Evolutionary conservation across 176 grass and related monocot genomes (phyloP).

Genomic region (Eleusine coracana): DNA sequence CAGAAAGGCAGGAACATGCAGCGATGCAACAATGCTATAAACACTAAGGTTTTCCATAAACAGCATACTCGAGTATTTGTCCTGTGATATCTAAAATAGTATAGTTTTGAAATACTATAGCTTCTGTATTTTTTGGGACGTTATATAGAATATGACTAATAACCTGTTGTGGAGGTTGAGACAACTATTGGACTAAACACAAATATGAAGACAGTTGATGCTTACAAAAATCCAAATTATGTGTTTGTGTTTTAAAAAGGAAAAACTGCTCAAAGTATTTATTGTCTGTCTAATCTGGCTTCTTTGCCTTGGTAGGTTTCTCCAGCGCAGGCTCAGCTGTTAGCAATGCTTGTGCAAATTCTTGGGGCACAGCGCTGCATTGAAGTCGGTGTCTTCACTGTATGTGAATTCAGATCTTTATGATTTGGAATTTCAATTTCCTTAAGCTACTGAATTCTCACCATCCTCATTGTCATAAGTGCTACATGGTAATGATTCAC

Average conservation of each 20-base stretch:
- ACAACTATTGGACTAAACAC: neutral
- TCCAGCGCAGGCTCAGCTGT: conserved; percentile 83
- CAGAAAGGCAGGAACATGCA: neutral
- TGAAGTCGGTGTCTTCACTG: conserved; percentile 92
- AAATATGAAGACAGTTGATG: neutral
- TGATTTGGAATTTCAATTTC: neutral
- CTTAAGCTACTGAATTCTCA: neutral
- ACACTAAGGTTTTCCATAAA: neutral
- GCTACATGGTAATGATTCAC: neutral
- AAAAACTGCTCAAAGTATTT: neutral
- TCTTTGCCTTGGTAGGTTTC: conserved; percentile 66
- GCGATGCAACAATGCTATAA: neutral
- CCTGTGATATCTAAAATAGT: neutral
- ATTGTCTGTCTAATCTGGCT: neutral
- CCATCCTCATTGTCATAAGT: neutral
- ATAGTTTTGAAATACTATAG: neutral
- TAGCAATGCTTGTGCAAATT: conserved; percentile 86
- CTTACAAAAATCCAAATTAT: conserved; percentile 6
- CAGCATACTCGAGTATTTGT: neutral
- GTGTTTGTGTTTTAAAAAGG: neutral
- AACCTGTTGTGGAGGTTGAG: neutral
- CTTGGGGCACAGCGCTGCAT: conserved; percentile 75
- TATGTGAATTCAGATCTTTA: conserved; percentile 37
- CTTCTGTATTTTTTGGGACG: neutral
- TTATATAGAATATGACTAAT: neutral